Evolutionary conservation across 192 early-diverging fungal species (phyloP), one percentile per base, ranked within the genome.

Genomic region (Coemansia sp.): DNA sequence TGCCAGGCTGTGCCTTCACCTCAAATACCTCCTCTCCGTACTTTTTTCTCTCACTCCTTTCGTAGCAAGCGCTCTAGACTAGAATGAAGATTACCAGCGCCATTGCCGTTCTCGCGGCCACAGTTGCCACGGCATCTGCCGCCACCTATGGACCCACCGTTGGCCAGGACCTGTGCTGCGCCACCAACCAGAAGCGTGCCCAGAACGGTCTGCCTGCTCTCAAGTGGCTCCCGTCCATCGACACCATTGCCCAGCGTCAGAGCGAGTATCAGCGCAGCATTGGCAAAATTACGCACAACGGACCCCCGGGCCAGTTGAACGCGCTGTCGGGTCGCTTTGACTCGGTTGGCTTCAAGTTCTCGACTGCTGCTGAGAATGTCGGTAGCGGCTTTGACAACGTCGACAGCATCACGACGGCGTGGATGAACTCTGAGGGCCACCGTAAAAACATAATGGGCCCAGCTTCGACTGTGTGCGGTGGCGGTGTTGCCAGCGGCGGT

Each of bases 401-500:
- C 38, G 37, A 45, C 1, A 14, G 18, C 2, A 61, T 69, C 43
- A 64, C 70, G 18, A 39, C 25, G 3, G 82, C 70, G 6, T 86
- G 85, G 85, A 83, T 86, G 79, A 59, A 72, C 45, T 84, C 83
- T 20, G 18, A 23, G 1, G 76, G 69, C 18, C 85, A 86, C 69
- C 18, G 61, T 4, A 80, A 58, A 42, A 86, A 86, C 82, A 85
- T 86, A 43, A 12, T 86, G 43, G 39, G 62, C 39, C 3, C n/a
- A 1, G 58, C 28, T 28, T 79, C 62, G 64, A 85, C 76, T 31
- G 74, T 83, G 26, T 84, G 82, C 66, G 85, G 85, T 20, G 76
- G 75, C 20, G 83, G 65, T n/a, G 55, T 62, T 39, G 42, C 67
- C 62, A 41, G 71, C 33, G 69, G 76, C 1, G 36, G 43, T 48